Percentiles rank a stretch among this genome's conserved stretches.
Evolutionary conservation across 176 grass and related monocot species (phyloP).

Genomic region (Saccharum officinarum): DNA sequence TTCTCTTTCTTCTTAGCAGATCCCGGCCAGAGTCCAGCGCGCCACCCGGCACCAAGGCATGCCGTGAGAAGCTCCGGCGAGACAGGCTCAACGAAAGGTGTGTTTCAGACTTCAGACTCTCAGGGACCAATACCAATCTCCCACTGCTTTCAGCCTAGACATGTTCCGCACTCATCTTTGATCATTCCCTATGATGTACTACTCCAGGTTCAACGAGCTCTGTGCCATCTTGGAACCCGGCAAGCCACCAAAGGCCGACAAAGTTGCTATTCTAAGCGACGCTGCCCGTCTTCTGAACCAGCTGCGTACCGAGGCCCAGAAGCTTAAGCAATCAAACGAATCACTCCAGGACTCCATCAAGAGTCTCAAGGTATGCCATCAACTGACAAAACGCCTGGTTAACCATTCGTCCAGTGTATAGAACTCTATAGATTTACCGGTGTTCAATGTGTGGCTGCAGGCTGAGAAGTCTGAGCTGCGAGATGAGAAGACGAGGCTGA

Average conservation of each 20-base stretch:
- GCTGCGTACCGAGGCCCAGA: slow-evolving; percentile 60
- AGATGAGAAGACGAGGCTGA: slow-evolving; percentile 88
- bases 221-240: slow-evolving; percentile 83
- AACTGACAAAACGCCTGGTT: neutral
- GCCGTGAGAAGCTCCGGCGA: slow-evolving; percentile 92
- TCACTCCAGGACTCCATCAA: slow-evolving; percentile 79
- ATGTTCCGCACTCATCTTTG: neutral
- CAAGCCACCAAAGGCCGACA: slow-evolving; percentile 84
- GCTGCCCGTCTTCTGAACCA: slow-evolving; percentile 60
- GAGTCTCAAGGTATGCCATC: slow-evolving; percentile 65
- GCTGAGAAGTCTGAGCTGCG: slow-evolving; percentile 79
- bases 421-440: neutral
- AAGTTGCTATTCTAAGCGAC: slow-evolving; percentile 71
- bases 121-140: neutral
- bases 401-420: neutral
- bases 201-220: slow-evolving; percentile 81
- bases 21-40: slow-evolving; percentile 77
- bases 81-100: slow-evolving; percentile 92
- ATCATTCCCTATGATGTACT: neutral
- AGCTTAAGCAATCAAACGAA: slow-evolving; percentile 85
- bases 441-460: slow-evolving; percentile 33
- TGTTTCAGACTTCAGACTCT: neutral
- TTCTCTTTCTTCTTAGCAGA: slow-evolving; percentile 32
- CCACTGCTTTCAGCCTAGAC: neutral
- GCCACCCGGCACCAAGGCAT: slow-evolving; percentile 78